Evolutionary conservation across 148 eudicot species (phyloP), one percentile per base, ranked within the genome.

Genomic region (Hydrangea macrophylla): DNA sequence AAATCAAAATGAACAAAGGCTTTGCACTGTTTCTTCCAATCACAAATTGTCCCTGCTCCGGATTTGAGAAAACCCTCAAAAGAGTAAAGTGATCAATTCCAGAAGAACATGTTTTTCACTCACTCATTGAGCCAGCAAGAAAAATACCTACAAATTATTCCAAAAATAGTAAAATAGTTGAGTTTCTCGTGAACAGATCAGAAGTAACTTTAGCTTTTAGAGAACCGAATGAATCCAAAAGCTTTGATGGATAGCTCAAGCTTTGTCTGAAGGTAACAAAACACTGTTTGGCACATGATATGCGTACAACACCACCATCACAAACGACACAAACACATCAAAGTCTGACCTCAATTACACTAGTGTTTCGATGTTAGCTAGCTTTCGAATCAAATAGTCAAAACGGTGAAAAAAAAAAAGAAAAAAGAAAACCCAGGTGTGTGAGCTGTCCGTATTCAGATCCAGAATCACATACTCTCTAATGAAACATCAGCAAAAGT

Each of bases 321-420:
- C 22, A 55, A 67, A 50, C 61, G 44, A 53, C 50, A 55, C 32
- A 7, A n/a, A n/a, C n/a, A 24, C 51, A 55, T 45, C 32, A 56
- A 56, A 33, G 37, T 12, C 30, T n/a, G 51, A 67, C 61, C 50
- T 24, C 69, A 53, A 22, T n/a, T n/a, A n/a, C n/a, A n/a, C n/a
- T n/a, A n/a, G n/a, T n/a, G n/a, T n/a, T n/a, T n/a, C n/a, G 55
- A 26, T 48, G 17, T 26, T 4, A 15, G 3, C 32, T 23, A 22
- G 32, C 27, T 66, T 66, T 33, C 58, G 23, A 53, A 66, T 66
- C 69, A n/a, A n/a, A 65, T 20, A 67, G 33, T 56, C 62, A 56
- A 55, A 48, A 56, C 17, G 42, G 42, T 2, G 42, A 15, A 7
- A 36, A 31, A 25, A 8, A n/a, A n/a, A n/a, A n/a, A n/a, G n/a